A percentile compares a stretch with the other conserved stretches of the same genome.
Evolutionary conservation across 805 yeast species (phyloP).

Genomic region (Wickerhamomyces bisporus): DNA sequence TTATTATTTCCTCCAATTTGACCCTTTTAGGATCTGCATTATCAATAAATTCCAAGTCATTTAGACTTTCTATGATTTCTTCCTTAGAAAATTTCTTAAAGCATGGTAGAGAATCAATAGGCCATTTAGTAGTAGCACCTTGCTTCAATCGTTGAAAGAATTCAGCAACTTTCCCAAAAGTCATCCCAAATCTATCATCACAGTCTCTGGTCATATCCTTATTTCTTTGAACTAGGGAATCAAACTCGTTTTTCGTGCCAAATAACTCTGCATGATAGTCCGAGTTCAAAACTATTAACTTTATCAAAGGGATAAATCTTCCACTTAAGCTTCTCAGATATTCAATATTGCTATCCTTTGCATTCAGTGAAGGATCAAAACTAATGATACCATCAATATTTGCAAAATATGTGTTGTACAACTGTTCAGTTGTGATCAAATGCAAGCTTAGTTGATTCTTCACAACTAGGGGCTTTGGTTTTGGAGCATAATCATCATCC

Average conservation of each 20-base stretch:
- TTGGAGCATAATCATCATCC: conserved; percentile 16
- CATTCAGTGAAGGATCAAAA: conserved; percentile 40
- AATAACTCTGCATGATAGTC: conserved; percentile 34
- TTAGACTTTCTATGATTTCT: conserved; percentile 16
- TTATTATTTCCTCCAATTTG: conserved; percentile 10
- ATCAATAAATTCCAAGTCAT: conserved; percentile 8
- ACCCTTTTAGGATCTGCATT: conserved; percentile 5
- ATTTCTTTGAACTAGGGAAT: conserved; percentile 18
- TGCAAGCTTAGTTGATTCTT: conserved; percentile 28
- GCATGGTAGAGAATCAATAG: conserved; percentile 9
- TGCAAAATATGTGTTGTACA: conserved; percentile 28
- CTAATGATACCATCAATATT: conserved; percentile 40
- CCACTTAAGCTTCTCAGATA: conserved; percentile 19
- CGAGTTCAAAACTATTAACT: conserved; percentile 39
- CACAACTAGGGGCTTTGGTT: conserved; percentile 10
- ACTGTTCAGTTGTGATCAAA: conserved; percentile 42
- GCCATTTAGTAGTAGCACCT: conserved; percentile 4
- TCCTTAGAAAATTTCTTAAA: conserved; percentile 13
- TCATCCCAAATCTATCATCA: conserved; percentile 16
- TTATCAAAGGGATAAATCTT: conserved; percentile 37
- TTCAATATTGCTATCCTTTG: conserved; percentile 26
- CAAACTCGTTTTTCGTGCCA: conserved; percentile 21
- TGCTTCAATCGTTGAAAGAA: conserved; percentile 10
- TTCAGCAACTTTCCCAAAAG: conserved; percentile 3
- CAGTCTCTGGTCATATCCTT: conserved; percentile 7